These are phyloP conservation scores for Arthrobotrys megalospora DNA, from an alignment of 2,329 filamentous ascomycete genomes.

Conservation along the genomic window DNA sequence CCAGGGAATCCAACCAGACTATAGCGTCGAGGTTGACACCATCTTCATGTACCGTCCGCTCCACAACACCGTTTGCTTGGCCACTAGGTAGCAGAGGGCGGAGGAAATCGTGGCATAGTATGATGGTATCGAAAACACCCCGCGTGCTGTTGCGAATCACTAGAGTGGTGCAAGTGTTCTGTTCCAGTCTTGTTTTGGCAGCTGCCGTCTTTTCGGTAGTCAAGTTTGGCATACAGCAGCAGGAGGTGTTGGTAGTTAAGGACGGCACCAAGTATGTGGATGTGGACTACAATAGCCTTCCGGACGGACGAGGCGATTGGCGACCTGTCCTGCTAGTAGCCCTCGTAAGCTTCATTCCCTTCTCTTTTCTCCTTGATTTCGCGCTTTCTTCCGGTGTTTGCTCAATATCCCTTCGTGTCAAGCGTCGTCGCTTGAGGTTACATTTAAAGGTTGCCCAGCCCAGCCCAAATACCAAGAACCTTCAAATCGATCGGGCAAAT, in stretches of 20 bases:
- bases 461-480: slow-evolving; percentile 30
- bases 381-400: slow-evolving; percentile 13
- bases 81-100: slow-evolving; percentile 47
- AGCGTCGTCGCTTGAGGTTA: slow-evolving; percentile 42
- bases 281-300: slow-evolving; percentile 58
- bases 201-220: slow-evolving; percentile 59
- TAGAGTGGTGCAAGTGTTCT: slow-evolving; percentile 51
- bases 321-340: slow-evolving; percentile 54
- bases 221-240: slow-evolving; percentile 56
- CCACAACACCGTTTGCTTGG: slow-evolving; percentile 60
- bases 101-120: slow-evolving; percentile 43
- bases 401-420: slow-evolving; percentile 9
- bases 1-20: slow-evolving; percentile 56
- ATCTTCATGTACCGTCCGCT: slow-evolving; percentile 60
- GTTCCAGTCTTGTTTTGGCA: slow-evolving; percentile 60
- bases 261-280: slow-evolving; percentile 41
- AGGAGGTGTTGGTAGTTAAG: slow-evolving; percentile 55
- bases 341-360: slow-evolving; percentile 38
- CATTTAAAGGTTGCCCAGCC: slow-evolving; percentile 41
- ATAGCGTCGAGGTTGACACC: slow-evolving; percentile 55
- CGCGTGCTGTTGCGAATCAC: slow-evolving; percentile 50
- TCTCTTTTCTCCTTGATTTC: not conserved
- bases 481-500: slow-evolving; percentile 23
- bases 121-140: slow-evolving; percentile 58
- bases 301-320: slow-evolving; percentile 59